A percentile compares a stretch with the other conserved stretches of the same genome.
Evolutionary conservation across 2,329 filamentous ascomycete species (phyloP).

Genomic region (Trichophyton benhamiae): DNA sequence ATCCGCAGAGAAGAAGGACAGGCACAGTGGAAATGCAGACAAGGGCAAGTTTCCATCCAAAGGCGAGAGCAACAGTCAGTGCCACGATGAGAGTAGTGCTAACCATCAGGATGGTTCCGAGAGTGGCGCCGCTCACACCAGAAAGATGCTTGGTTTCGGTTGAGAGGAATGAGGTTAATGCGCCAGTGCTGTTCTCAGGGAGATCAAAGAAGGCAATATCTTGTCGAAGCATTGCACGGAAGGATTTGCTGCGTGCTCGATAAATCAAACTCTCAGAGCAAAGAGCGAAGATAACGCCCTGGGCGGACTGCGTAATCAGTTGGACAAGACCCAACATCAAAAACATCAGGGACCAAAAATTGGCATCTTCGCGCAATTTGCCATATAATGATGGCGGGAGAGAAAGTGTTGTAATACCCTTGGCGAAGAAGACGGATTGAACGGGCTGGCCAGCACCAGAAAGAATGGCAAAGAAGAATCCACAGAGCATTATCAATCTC

Average conservation of each 20-base stretch:
- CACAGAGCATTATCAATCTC: conserved; percentile 57
- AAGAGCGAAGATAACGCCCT: conserved; percentile 66
- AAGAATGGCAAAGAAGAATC: conserved; percentile 60
- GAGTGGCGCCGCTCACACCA: conserved; percentile 73
- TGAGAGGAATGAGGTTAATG: conserved; percentile 75
- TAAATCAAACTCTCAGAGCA: conserved; percentile 80
- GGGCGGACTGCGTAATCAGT: conserved; percentile 54
- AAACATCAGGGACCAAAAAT: conserved; percentile 86
- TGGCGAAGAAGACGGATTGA: conserved; percentile 73
- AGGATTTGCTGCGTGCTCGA: conserved; percentile 68
- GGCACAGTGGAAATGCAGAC: conserved; percentile 72
- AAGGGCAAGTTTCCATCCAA: conserved; percentile 79
- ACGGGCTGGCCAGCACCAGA: conserved; percentile 70
- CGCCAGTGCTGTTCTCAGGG: conserved; percentile 79
- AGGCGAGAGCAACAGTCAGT: conserved; percentile 54
- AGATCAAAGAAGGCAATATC: conserved; percentile 86
- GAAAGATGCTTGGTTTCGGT: conserved; percentile 82
- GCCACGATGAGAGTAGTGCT: conserved; percentile 66
- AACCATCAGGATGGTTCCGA: conserved; percentile 76
- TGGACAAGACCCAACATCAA: conserved; percentile 67
- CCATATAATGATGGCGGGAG: conserved; percentile 41
- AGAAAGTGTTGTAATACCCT: conserved; percentile 64
- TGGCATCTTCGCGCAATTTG: conserved; percentile 54
- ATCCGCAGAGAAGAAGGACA: conserved; percentile 66
- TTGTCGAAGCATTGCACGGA: conserved; percentile 79